Percentiles rank a stretch among this genome's conserved stretches.
Evolutionary conservation across 2,329 filamentous ascomycete genomes (phyloP).

Genomic region (Ophiocordyceps sinensis): DNA sequence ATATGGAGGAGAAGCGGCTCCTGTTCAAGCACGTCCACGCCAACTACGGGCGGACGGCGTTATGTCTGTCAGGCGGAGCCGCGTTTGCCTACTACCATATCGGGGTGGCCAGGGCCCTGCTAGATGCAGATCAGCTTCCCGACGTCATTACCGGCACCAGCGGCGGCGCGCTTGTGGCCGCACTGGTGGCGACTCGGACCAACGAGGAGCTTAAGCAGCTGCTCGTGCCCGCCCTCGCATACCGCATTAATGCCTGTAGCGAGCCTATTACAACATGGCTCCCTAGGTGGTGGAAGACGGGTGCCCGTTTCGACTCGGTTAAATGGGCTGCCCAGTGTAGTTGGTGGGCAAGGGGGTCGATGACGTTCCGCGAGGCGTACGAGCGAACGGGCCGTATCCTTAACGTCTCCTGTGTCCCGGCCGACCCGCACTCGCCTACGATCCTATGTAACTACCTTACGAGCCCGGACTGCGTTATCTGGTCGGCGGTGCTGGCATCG

Average conservation of each 20-base stretch:
- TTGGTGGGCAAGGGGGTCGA: constrained; percentile 84
- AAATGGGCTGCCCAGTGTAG: constrained; percentile 76
- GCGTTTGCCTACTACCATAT: constrained; percentile 96
- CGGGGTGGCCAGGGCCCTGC: constrained; percentile 75
- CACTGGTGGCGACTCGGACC: constrained; percentile 74
- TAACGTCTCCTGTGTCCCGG: constrained; percentile 91
- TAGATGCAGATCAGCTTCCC: constrained; percentile 74
- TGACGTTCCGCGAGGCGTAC: constrained; percentile 92
- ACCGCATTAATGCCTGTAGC: constrained; percentile 71
- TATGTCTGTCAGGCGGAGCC: constrained; percentile 86
- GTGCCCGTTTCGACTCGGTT: constrained; percentile 83
- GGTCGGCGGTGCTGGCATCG: constrained; percentile 89
- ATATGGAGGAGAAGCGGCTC: constrained; percentile 57
- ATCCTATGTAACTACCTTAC: constrained; percentile 95
- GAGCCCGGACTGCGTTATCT: constrained; percentile 91
- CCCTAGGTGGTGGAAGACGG: constrained; percentile 78
- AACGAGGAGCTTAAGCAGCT: constrained; percentile 79
- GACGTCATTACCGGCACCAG: constrained; percentile 95
- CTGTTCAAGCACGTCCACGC: constrained; percentile 81
- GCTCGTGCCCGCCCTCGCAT: constrained; percentile 73
- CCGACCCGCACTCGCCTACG: constrained; percentile 81
- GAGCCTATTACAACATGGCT: constrained; percentile 67
- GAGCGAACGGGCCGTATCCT: constrained; percentile 85
- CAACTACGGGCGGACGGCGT: constrained; percentile 82
- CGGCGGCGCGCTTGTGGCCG: constrained; percentile 81